Evolutionary conservation across 2,329 filamentous ascomycete genomes (phyloP), one percentile per base, ranked within the genome.

Genomic region (Alternaria sp.): DNA sequence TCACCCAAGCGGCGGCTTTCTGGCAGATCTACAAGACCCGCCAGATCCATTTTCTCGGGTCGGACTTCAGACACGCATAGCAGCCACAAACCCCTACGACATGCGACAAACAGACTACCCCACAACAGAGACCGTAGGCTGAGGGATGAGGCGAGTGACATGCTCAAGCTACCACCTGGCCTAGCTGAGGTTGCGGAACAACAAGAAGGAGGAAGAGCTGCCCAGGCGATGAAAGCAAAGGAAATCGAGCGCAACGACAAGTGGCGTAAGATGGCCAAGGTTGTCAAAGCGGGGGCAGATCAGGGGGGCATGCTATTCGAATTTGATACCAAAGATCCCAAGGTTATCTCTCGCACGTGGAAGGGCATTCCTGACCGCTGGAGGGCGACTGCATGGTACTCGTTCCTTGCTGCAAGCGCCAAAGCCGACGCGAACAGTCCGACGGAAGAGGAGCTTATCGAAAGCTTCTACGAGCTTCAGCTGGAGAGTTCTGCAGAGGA

Each of bases 341-440:
- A 97, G 76, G 82, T 99, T 41, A 88, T 97, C 58, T 90, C 93
- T 66, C 87, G 95, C 55, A 96, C 93, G 1, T 99, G 95, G 95
- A 99, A 99, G 76, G 95, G 95, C 29, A 97, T 99, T 63, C 95
- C 95, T 0, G 95, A 99, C 78, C 88, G 92, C 62, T 99, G 95
- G 95, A 90, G 95, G 51, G 87, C 90, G 31, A 90, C 92, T 1
- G 95, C 94, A 2, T 99, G 95, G 95, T 94, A 94, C 80, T 92
- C 93, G 4, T 99, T 99, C 74, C 84, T 99, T 28, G 85, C 88
- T 6, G 82, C 90, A 8, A 94, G 91, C 63, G 92, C 93, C 33
- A 88, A 85, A 71, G 86, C 84, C 61, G 83, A 86, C 62, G 79
- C 83, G 50, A 83, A 86, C 57, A 86, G 85, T 50, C 85, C 86